Evolutionary conservation across 2,329 filamentous ascomycete genomes (phyloP), one percentile per base, ranked within the genome.

Genomic region (Pseudogymnoascus sp.): DNA sequence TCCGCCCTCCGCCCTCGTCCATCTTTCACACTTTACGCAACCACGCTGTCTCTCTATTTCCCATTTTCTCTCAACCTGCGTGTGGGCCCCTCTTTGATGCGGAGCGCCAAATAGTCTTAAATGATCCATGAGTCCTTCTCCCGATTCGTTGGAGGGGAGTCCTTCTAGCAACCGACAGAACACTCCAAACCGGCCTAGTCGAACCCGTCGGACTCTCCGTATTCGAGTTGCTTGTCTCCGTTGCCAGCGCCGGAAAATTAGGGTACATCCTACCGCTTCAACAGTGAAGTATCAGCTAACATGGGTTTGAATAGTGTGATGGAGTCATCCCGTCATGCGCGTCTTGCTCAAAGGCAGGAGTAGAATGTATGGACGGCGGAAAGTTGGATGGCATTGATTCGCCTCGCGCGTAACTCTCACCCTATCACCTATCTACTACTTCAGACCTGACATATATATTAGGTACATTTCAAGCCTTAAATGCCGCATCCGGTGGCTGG

Each of bases 191-290:
- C 41, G 41, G 22, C 6, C 6, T 11, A 46, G 6, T 12, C 41
- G 41, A 46, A 26, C 41, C 22, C 41, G 41, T 46, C 40, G 53
- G 40, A 37, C 37, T 1, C 46, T 56, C 11, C 66, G 67, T 3
- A 63, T 65, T 38, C 64, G 62, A 35, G 53, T 61, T 46, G 68
- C 68, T 11, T 69, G 68, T 31, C 22, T 62, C n/a, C 46, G 75
- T 4, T 82, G 80, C 62, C 80, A 82, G 64, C 72, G 78, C 43
- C 74, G 80, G 26, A 82, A 82, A 70, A 82, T 82, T 68, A 76
- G 76, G 53, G 78, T 79, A 72, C 24, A 74, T 26, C 37, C 24
- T 8, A 16, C 31, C 43, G 60, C 26, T 56, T 19, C 40, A 26
- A 24, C 14, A 1, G 8, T 53, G 22, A 28, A 14, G 11, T 46